phyloP scores from a whole-genome alignment of 169 alveolate species.

The Cryptosporidium sp. region DNA sequence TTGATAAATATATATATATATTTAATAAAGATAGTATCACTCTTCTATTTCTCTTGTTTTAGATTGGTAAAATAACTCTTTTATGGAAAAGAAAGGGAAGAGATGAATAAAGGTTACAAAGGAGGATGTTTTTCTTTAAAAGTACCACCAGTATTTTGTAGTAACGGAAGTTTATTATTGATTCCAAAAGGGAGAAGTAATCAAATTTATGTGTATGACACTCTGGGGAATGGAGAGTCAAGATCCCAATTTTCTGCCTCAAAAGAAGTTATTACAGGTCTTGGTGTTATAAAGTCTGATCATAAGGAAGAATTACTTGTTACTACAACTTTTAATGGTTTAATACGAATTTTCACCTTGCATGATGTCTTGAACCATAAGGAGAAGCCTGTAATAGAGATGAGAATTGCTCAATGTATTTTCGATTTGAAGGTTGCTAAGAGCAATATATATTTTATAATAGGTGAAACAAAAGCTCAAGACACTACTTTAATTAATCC shows the following conservation, averaged over 20 bases:
- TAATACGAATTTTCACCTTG: not conserved
- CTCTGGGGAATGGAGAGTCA: conserved; percentile 42
- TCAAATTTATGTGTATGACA: conserved; percentile 20
- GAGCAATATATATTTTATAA: not conserved
- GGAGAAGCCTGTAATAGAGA: not conserved
- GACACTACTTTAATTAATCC: not conserved
- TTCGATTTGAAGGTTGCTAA: conserved; percentile 12
- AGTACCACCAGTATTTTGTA: conserved; percentile 71
- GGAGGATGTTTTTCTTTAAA: conserved; percentile 69
- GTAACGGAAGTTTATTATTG: conserved; percentile 23
- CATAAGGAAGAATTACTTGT: conserved; percentile 5
- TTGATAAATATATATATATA: not conserved
- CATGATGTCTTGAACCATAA: not conserved
- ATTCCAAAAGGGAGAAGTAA: conserved; percentile 59
- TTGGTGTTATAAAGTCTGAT: not conserved
- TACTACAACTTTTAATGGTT: conserved; percentile 26
- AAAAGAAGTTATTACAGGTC: conserved; percentile 9
- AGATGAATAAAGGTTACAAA: conserved; percentile 19
- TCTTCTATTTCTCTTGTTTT: not conserved
- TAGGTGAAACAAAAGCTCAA: not conserved
- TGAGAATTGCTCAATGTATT: not conserved
- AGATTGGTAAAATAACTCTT: not conserved
- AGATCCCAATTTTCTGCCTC: not conserved
- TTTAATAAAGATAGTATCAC: not conserved
- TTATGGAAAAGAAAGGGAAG: not conserved